Evolutionary conservation across 352 stramenopile genomes (phyloP), one percentile per base, ranked within the genome.

Genomic region (Globisporangium abappressorium): DNA sequence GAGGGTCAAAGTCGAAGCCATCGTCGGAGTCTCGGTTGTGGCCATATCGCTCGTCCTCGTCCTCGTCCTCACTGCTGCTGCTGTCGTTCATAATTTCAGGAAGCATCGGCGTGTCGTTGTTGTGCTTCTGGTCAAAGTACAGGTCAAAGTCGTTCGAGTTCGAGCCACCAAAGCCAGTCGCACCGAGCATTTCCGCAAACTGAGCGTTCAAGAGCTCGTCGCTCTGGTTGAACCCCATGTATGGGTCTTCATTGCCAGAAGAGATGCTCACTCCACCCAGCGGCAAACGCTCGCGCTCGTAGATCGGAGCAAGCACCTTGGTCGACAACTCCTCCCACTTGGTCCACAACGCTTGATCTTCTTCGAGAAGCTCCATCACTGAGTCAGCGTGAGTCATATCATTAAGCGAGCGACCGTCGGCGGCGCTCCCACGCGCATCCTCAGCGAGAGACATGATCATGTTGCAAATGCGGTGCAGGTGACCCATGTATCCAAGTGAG

Each of bases 61-160:
- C 87, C 60, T 95, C 87, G 67, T 95, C 87, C 51, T 93, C 84
- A 58, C 85, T 95, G 73, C 87, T 95, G 76, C 87, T 95, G 72
- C 87, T 95, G 71, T 93, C 84, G 66, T 94, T 86, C 80, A 92
- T 91, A 65, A 94, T 94, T 69, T 92, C 85, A 0, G 87, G 87
- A 20, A 94, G 66, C 82, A 93, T 91, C 1, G 79, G 77, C 53
- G 85, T 90, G 70, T 94, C 85, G 65, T 68, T 77, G 60, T 83
- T 67, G 70, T 88, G 85, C 24, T 28, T 24, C 47, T 90, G 79
- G 28, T 92, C 83, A 56, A 93, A 92, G 62, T 91, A 87, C 38
- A 77, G 85, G 64, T 95, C 85, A 68, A 91, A 92, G 41, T 76
- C 76, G 24, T 77, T 81, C 4, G 78, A 68, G 57, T 82, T 69